phyloP scores from a whole-genome alignment of 2,329 filamentous ascomycete species.

The Microcyclospora pomicola region DNA sequence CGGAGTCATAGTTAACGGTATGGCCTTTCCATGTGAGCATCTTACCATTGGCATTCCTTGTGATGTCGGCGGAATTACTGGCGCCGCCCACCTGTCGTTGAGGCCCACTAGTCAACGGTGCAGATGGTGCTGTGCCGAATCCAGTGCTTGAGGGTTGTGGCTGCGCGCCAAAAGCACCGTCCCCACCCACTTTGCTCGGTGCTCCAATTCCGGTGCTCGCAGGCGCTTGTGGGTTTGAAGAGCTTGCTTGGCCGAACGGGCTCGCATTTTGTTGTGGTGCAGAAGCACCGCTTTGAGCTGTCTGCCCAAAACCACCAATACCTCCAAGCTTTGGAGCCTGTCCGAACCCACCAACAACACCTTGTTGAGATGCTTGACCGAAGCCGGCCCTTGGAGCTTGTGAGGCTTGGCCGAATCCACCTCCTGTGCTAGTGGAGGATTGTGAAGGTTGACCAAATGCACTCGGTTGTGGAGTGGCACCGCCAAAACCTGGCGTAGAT shows the following conservation, averaged over 20 bases:
- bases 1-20: conserved; percentile 44
- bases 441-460: conserved; percentile 16
- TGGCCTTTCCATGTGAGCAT: conserved; percentile 50
- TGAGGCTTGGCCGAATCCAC: conserved; percentile 11
- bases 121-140: conserved; percentile 29
- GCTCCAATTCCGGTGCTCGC: not conserved
- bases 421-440: conserved; percentile 4
- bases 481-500: not conserved
- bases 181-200: not conserved
- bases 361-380: conserved; percentile 12
- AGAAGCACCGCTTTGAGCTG: conserved; percentile 7
- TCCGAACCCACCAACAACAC: conserved; percentile 22
- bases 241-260: conserved; percentile 1
- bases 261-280: conserved; percentile 5
- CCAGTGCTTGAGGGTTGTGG: conserved; percentile 8
- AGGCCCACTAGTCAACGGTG: conserved; percentile 18
- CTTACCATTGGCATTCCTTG: conserved; percentile 20
- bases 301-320: conserved; percentile 4
- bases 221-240: no score
- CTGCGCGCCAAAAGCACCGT: conserved; percentile 15
- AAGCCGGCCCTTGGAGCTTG: conserved; percentile 10
- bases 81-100: conserved; percentile 11
- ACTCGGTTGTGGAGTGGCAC: conserved; percentile 1
- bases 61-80: conserved; percentile 1
- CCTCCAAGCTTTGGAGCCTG: conserved; percentile 12